phyloP scores from a whole-genome alignment of 2,329 filamentous ascomycete species.

The Neonectria neomacrospora region DNA sequence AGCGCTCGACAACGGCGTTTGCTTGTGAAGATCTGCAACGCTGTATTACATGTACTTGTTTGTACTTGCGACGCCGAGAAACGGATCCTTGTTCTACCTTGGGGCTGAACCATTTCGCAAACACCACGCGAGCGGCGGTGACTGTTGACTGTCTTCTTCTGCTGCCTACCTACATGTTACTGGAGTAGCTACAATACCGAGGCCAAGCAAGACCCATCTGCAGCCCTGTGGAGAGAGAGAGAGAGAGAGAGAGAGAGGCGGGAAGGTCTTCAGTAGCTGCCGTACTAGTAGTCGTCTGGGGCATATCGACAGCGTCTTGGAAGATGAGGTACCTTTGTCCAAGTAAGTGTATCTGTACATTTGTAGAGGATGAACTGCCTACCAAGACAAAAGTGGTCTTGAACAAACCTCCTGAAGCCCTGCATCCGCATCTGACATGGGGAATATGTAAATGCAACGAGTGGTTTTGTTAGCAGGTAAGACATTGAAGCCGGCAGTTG shows the following conservation, averaged over 20 bases:
- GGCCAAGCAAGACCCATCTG: constrained; percentile 17
- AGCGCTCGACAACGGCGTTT: not conserved
- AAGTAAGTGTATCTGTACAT: too few species aligned
- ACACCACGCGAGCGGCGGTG: not conserved
- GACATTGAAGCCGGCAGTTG: constrained; percentile 16
- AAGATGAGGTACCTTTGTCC: not conserved
- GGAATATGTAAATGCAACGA: not conserved
- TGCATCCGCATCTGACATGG: too few species aligned
- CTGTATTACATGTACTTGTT: not conserved
- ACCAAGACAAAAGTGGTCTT: not conserved
- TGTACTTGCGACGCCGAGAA: not conserved
- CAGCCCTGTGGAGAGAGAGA: constrained; percentile 26
- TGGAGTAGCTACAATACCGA: not conserved
- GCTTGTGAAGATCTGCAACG: not conserved
- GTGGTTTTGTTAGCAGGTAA: too few species aligned
- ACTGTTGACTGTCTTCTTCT: too few species aligned
- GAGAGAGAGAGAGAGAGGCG: too few species aligned
- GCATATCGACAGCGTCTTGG: not conserved
- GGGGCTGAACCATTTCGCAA: too few species aligned
- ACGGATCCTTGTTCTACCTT: not conserved
- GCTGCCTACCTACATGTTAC: not conserved
- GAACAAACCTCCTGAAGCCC: not conserved
- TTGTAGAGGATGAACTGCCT: not conserved
- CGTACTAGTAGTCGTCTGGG: constrained; percentile 3
- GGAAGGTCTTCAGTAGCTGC: constrained; percentile 10